A percentile compares a stretch with the other conserved stretches of the same genome.
Evolutionary conservation across 139 green algal genomes (phyloP).

Genomic region (Eudorina sp.): DNA sequence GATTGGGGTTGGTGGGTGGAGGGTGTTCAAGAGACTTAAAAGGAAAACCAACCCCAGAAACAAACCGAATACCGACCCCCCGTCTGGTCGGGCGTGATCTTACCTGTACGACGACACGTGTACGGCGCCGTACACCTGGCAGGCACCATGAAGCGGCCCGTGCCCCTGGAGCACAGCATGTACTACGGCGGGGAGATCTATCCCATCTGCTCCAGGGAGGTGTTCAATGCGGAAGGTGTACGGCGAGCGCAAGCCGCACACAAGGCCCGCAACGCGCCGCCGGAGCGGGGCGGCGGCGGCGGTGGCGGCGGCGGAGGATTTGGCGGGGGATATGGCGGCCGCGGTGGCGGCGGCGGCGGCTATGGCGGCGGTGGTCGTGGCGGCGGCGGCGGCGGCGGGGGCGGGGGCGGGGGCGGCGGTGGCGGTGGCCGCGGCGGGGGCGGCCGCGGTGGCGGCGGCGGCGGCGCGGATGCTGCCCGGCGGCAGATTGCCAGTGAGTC

Average conservation of each 20-base stretch:
- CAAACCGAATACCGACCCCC: no score
- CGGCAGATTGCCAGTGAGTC: slow-evolving; percentile 52
- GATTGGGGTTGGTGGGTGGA: not conserved
- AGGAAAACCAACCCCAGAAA: no score
- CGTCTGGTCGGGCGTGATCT: no score
- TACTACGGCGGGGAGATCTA: slow-evolving; percentile 91
- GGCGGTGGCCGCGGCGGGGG: slow-evolving; percentile 53
- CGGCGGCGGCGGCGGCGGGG: slow-evolving; percentile 1
- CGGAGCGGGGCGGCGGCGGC: not conserved
- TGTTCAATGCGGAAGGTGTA: slow-evolving; percentile 63
- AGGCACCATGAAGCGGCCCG: slow-evolving; percentile 90
- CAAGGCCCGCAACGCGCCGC: slow-evolving; percentile 30
- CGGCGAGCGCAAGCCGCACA: slow-evolving; percentile 10
- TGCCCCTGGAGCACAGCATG: slow-evolving; percentile 95
- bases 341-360: slow-evolving; percentile 41
- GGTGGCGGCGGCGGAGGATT: slow-evolving; percentile 13
- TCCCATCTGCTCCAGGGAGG: slow-evolving; percentile 72
- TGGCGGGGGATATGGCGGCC: slow-evolving; percentile 45
- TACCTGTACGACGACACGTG: no score
- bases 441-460: no score
- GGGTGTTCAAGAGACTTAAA: no score
- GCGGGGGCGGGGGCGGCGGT: slow-evolving; percentile 38
- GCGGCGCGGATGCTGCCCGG: slow-evolving; percentile 50
- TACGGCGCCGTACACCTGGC: no score
- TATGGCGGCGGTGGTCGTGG: slow-evolving; percentile 31